phyloP scores from a whole-genome alignment of 768 basidiomycete genomes.

The Cystofilobasidium macerans region DNA sequence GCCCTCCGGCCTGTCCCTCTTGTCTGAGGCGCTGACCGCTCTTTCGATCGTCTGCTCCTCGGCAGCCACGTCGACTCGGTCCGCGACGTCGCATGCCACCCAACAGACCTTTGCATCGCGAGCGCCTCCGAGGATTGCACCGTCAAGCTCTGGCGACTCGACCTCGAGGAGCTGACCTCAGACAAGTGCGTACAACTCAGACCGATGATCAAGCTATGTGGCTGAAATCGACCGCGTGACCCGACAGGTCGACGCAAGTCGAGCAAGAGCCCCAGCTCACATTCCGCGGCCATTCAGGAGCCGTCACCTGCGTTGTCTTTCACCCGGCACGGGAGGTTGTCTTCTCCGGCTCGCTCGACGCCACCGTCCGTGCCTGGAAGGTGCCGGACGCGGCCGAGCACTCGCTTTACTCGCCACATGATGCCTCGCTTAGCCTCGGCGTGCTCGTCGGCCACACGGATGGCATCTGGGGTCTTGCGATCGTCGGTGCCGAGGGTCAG shows the following conservation, averaged over 20 bases:
- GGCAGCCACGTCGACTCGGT: slow-evolving; percentile 84
- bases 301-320: slow-evolving; percentile 63
- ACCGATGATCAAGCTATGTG: background rate
- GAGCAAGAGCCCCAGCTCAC: slow-evolving; percentile 91
- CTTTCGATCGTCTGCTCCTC: background rate
- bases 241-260: slow-evolving; percentile 5
- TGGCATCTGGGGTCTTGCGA: slow-evolving; percentile 88
- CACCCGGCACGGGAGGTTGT: slow-evolving; percentile 53
- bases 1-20: background rate
- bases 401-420: slow-evolving; percentile 85
- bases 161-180: slow-evolving; percentile 60
- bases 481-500: slow-evolving; percentile 53
- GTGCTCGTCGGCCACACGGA: slow-evolving; percentile 87
- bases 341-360: slow-evolving; percentile 87
- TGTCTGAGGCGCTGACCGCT: background rate
- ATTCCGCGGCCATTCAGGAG: slow-evolving; percentile 82
- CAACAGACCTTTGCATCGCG: slow-evolving; percentile 57
- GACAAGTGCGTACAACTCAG: slow-evolving; percentile 48
- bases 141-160: slow-evolving; percentile 90
- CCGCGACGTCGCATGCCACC: slow-evolving; percentile 65
- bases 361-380: slow-evolving; percentile 83
- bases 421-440: slow-evolving; percentile 62
- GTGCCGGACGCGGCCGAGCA: slow-evolving; percentile 54
- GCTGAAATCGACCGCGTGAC: no score
- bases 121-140: slow-evolving; percentile 91